Conservation (phyloP, 192 early-diverging fungal species). For the Phlyctochytrium bullatum region DNA sequence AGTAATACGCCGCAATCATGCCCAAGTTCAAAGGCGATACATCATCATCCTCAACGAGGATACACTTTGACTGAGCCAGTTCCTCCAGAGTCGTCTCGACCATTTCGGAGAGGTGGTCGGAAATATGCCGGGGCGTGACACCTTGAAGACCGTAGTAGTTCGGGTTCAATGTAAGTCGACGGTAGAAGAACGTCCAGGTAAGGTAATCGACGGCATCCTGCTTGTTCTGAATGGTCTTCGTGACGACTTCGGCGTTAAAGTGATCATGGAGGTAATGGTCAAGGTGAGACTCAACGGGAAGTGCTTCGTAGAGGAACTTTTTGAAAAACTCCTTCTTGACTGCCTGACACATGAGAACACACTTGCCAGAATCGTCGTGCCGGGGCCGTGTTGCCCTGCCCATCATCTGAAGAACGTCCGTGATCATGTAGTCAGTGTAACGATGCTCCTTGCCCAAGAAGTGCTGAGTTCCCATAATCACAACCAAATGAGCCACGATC, state of each 20-base stretch:
- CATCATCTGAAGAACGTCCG: constrained; percentile 98
- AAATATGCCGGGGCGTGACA: constrained; percentile 80
- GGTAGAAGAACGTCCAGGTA: constrained; percentile 98
- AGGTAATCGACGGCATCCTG: constrained; percentile 99
- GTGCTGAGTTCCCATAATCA: constrained; percentile 96
- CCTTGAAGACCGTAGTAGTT: constrained; percentile 95
- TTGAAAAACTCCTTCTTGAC: constrained; percentile 98
- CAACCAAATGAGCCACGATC: constrained; percentile 77
- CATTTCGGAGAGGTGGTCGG: constrained; percentile 90
- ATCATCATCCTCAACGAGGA: constrained; percentile 59
- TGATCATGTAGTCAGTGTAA: constrained; percentile 92
- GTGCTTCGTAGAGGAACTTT: constrained; percentile 93
- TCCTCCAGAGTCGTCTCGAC: constrained; percentile 90
- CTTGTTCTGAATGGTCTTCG: constrained; percentile 92
- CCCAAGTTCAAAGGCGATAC: constrained; percentile 85
- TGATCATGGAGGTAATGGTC: constrained; percentile 94
- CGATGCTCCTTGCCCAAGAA: constrained; percentile 93
- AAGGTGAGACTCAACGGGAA: constrained; percentile 94
- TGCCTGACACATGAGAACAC: constrained; percentile 91
- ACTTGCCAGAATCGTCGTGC: constrained; percentile 58
- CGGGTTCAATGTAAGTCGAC: constrained; percentile 93
- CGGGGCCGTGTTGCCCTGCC: constrained; percentile 78
- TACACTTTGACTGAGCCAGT: constrained; percentile 82
- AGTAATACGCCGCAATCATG: constrained; percentile 98
- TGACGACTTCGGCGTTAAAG: constrained; percentile 96